Evolutionary conservation across 140 eudicot species (phyloP), one percentile per base, ranked within the genome.

Genomic region (Anethum foeniculum): DNA sequence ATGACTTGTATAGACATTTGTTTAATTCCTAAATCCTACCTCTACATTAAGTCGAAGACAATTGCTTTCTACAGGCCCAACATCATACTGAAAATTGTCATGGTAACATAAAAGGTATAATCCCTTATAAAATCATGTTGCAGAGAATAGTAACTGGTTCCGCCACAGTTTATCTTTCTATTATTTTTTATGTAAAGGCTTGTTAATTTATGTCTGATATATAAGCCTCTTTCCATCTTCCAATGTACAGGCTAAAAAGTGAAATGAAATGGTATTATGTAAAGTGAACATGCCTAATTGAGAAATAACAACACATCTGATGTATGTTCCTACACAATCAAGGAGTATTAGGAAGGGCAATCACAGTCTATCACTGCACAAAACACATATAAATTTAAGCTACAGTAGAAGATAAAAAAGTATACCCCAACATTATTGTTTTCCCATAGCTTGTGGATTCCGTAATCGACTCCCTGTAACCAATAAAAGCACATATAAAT

Each of bases 401-500:
- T 48, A 16, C 6, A 46, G 56, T 36, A 56, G 25, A 58, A 23
- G 18, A 79, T 10, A 56, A 7, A 6, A 43, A 27, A 64, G 43
- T 4, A 39, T 90, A 91, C 97, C 96, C 96, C 97, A 80, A 83
- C 85, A 64, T 90, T 93, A 88, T 86, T 87, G 83, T 73, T 74
- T 83, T 90, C 96, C 96, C 96, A 93, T 14, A 93, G 85, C 81
- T 76, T 88, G 83, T 79, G 87, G 81, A 93, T 85, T 23, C 97
- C 96, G 73, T 85, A 87, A 77, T 90, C 97, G 47, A 92, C 96
- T 0, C 88, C 88, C 96, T 92, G 84, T 68, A 85, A 85, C 75
- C 81, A 79, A 58, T 43, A 21, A 51, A 5, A 75, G 44, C 32
- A 62, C 49, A 64, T 13, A 21, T 19, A 38, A 82, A 75, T 71